phyloP scores from a whole-genome alignment of 2,329 filamentous ascomycete genomes.

The Fusarium luffae region DNA sequence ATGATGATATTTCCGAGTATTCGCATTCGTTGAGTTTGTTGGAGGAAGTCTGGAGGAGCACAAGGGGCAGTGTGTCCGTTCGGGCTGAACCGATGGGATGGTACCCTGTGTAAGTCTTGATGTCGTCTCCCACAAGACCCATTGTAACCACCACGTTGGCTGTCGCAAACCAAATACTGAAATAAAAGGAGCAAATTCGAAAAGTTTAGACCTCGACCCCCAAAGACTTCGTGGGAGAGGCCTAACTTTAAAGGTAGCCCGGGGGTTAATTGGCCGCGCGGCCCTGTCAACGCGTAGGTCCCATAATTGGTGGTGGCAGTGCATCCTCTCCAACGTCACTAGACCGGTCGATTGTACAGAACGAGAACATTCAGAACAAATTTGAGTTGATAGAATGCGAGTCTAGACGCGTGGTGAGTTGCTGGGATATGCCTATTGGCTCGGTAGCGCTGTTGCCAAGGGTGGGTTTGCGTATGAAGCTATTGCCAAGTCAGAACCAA shows the following conservation, averaged over 20 bases:
- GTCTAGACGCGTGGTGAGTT: not conserved
- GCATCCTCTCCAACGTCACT: slow-evolving; percentile 34
- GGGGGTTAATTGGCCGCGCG: slow-evolving; percentile 33
- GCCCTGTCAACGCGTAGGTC: slow-evolving; percentile 33
- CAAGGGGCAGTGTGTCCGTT: not conserved
- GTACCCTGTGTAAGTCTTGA: not conserved
- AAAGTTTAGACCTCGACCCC: not conserved
- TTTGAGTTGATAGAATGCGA: not conserved
- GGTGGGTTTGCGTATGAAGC: not conserved
- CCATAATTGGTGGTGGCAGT: slow-evolving; percentile 41
- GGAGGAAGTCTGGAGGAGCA: not conserved
- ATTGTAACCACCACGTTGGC: not conserved
- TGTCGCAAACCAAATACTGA: not conserved
- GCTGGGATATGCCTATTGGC: not conserved
- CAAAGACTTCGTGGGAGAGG: not conserved
- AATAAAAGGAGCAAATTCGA: not conserved
- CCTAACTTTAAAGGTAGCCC: slow-evolving; percentile 21
- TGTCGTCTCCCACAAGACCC: not conserved
- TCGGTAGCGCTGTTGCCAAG: not conserved
- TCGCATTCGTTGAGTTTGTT: not conserved
- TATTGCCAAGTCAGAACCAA: not conserved
- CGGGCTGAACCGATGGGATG: not conserved
- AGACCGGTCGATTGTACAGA: not conserved
- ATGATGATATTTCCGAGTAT: not conserved
- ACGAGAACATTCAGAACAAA: not conserved